These are phyloP conservation scores for Sisymbrium altissimum DNA, from an alignment of 345 rosid species.

Conservation along the genomic window DNA sequence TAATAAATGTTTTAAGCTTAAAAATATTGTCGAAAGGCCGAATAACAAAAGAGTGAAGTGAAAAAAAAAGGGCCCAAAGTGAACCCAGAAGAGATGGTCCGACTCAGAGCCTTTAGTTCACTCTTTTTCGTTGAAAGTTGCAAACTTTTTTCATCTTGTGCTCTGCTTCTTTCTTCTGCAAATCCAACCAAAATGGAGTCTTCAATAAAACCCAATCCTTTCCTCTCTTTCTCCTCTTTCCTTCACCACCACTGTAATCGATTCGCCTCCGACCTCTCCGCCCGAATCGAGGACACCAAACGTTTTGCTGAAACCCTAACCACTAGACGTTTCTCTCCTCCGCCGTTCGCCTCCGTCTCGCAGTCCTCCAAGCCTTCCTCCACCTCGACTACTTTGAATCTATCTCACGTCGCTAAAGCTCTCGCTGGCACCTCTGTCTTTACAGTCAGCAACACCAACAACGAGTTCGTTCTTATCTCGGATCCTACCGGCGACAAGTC, in stretches of 20 bases:
- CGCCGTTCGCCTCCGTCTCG: constrained; percentile 64
- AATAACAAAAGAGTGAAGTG: not conserved
- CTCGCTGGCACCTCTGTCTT: constrained; percentile 74
- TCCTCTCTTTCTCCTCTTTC: constrained; percentile 58
- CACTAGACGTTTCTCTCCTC: constrained; percentile 35
- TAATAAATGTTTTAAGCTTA: too few species aligned
- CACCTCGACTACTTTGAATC: constrained; percentile 38
- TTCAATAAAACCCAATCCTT: constrained; percentile 51
- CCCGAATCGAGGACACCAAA: constrained; percentile 55
- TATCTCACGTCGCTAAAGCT: constrained; percentile 66
- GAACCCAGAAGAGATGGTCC: not conserved
- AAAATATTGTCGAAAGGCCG: constrained; percentile 16
- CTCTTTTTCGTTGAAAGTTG: not conserved
- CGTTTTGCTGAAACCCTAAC: constrained; percentile 44
- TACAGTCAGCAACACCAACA: constrained; percentile 85
- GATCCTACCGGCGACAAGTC: constrained; percentile 84
- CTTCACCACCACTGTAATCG: constrained; percentile 61
- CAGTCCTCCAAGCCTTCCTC: constrained; percentile 46
- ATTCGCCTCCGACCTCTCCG: constrained; percentile 52
- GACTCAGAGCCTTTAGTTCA: not conserved
- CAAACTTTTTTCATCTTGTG: not conserved
- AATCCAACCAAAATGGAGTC: constrained; percentile 46
- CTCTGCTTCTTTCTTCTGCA: not conserved
- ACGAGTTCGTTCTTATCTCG: constrained; percentile 92
- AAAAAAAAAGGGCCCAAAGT: constrained; percentile 5